Percentiles rank a stretch among this genome's conserved stretches.
Evolutionary conservation across 129 eudicot genomes (phyloP).

Genomic region (Rutidosis leptorrhynchoides): DNA sequence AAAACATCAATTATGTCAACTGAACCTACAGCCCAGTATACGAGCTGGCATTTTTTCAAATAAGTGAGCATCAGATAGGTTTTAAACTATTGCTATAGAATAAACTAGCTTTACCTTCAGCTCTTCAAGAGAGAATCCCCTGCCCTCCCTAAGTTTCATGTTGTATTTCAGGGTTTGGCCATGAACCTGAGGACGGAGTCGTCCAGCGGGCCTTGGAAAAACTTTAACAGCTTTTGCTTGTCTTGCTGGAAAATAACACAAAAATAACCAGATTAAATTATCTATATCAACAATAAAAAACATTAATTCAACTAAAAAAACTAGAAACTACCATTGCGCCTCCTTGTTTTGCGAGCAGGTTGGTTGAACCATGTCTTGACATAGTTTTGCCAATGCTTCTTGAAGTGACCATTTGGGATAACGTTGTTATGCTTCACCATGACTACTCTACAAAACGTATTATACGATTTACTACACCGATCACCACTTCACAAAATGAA

Average conservation of each 20-base stretch:
- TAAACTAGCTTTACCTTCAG: too few species aligned
- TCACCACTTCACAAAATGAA: too few species aligned
- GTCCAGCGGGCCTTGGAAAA: slow-evolving; percentile 75
- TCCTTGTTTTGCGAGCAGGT: slow-evolving; percentile 53
- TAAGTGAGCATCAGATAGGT: too few species aligned
- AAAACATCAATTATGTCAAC: too few species aligned
- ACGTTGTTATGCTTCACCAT: too few species aligned
- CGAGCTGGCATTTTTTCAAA: too few species aligned
- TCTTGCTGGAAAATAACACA: slow-evolving; percentile 45
- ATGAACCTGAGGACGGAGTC: slow-evolving; percentile 67
- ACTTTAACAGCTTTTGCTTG: slow-evolving; percentile 70
- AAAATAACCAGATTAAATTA: too few species aligned
- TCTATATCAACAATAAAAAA: too few species aligned
- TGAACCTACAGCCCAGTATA: too few species aligned
- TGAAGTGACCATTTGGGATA: slow-evolving; percentile 60
- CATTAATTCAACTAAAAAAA: too few species aligned
- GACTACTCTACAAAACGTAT: slow-evolving; percentile 33
- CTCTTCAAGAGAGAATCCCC: slow-evolving; percentile 71
- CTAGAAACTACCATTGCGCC: slow-evolving; percentile 55
- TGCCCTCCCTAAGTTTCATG: slow-evolving; percentile 68
- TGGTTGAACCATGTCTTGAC: slow-evolving; percentile 64
- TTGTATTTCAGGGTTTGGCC: slow-evolving; percentile 68
- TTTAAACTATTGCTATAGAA: too few species aligned
- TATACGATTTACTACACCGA: too few species aligned
- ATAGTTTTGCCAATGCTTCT: slow-evolving; percentile 66